Conservation (phyloP, 306 rosid species). For the Quercus rubra region DNA sequence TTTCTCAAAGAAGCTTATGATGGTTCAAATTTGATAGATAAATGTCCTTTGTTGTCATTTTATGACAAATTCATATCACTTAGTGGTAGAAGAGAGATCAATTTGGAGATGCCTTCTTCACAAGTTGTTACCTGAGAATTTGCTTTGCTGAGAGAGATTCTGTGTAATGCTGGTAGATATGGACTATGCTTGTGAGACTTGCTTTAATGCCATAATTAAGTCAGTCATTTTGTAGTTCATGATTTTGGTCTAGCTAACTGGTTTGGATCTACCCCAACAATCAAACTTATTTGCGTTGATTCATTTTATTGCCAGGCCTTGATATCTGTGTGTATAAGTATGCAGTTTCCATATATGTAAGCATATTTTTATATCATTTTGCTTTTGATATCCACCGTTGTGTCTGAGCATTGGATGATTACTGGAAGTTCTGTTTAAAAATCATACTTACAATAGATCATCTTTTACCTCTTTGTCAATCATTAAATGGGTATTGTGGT, state of each 20-base stretch:
- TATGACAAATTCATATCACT: constrained; percentile 48
- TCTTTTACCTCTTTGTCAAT: no score
- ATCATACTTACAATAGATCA: no score
- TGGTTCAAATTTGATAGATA: constrained; percentile 50
- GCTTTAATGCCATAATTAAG: no score
- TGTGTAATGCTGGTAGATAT: background rate
- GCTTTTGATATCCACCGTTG: no score
- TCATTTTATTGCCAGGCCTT: background rate
- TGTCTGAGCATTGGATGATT: no score
- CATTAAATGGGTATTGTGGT: no score
- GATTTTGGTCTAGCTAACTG: background rate
- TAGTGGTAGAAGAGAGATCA: constrained; percentile 54
- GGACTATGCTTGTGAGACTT: no score
- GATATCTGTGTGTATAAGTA: background rate
- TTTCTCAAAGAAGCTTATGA: constrained; percentile 66
- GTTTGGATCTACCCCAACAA: background rate
- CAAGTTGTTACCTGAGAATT: constrained; percentile 9
- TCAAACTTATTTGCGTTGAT: background rate
- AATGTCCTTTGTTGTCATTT: constrained; percentile 53
- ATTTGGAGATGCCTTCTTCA: constrained; percentile 32
- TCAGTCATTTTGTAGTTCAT: background rate
- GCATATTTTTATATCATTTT: background rate
- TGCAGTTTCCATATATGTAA: background rate
- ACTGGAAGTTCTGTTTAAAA: no score
- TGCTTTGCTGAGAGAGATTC: background rate